Percentiles rank a stretch among this genome's conserved stretches.
phyloP scores from a whole-genome alignment of 2,329 filamentous ascomycete species.

The Metarhizium robertsii region DNA sequence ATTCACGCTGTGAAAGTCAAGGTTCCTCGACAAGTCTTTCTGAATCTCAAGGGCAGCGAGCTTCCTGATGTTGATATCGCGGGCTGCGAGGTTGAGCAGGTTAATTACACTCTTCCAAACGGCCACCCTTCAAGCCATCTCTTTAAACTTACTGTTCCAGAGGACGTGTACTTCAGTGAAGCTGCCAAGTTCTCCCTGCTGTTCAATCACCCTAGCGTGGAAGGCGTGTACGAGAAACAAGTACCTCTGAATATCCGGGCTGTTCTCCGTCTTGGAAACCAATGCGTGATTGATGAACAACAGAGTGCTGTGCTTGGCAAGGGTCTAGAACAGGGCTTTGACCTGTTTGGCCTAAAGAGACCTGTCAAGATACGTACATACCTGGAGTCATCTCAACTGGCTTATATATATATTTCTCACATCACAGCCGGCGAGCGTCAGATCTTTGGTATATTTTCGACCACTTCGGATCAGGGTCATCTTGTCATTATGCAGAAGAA shows the following conservation, averaged over 20 bases:
- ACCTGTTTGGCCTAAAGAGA: slow-evolving; percentile 65
- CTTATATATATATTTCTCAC: slow-evolving; percentile 89
- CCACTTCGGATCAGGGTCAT: slow-evolving; percentile 67
- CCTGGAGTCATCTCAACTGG: slow-evolving; percentile 62
- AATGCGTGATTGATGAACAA: slow-evolving; percentile 86
- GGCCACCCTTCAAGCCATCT: slow-evolving; percentile 89
- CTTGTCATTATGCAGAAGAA: slow-evolving; percentile 80
- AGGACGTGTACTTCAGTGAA: slow-evolving; percentile 80
- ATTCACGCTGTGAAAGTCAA: slow-evolving; percentile 82
- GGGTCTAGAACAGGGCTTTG: slow-evolving; percentile 89
- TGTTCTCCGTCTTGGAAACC: slow-evolving; percentile 78
- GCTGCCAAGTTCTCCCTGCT: slow-evolving; percentile 71
- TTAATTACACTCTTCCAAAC: slow-evolving; percentile 87
- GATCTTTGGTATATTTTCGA: slow-evolving; percentile 89
- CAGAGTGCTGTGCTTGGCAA: slow-evolving; percentile 87
- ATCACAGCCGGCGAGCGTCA: slow-evolving; percentile 84
- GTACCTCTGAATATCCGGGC: slow-evolving; percentile 80
- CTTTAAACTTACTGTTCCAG: slow-evolving; percentile 85
- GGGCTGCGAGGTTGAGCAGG: slow-evolving; percentile 83
- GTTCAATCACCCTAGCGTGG: slow-evolving; percentile 88
- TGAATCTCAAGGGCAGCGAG: slow-evolving; percentile 83
- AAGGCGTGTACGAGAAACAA: slow-evolving; percentile 94
- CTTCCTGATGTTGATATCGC: slow-evolving; percentile 81
- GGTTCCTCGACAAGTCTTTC: slow-evolving; percentile 79
- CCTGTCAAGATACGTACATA: slow-evolving; percentile 59